phyloP scores from a whole-genome alignment of 108 stramenopile species.

The Conticribra guillardii region DNA sequence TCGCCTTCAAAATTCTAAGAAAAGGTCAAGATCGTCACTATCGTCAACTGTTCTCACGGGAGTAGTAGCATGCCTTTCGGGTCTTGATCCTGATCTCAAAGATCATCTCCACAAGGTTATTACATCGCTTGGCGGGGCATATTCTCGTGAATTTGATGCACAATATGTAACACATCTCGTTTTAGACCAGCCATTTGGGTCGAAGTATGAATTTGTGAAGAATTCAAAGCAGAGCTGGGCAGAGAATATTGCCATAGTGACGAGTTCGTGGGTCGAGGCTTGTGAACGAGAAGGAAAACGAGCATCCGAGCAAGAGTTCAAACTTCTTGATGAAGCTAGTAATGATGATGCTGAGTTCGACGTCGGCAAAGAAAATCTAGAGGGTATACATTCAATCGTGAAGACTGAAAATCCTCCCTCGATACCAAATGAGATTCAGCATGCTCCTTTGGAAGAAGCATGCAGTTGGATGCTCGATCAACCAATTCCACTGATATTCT shows the following conservation, averaged over 20 bases:
- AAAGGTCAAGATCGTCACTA: background rate
- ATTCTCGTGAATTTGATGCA: conserved; percentile 22
- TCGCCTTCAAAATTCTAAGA: background rate
- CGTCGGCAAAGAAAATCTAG: background rate
- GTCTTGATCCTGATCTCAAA: conserved; percentile 18
- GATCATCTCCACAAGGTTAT: conserved; percentile 15
- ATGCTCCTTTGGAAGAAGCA: conserved; percentile 24
- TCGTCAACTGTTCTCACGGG: conserved; percentile 15
- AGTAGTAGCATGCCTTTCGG: conserved; percentile 37
- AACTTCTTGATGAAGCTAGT: no score
- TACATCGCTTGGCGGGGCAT: conserved; percentile 12
- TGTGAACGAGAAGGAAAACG: conserved; percentile 23
- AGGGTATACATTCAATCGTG: no score
- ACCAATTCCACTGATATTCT: conserved; percentile 15
- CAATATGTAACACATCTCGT: conserved; percentile 28
- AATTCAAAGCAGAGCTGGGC: conserved; percentile 14
- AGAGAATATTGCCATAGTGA: conserved; percentile 17
- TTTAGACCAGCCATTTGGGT: conserved; percentile 13
- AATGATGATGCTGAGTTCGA: background rate
- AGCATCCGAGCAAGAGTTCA: conserved; percentile 25
- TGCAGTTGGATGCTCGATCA: conserved; percentile 31
- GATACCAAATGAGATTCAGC: conserved; percentile 22
- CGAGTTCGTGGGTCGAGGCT: conserved; percentile 36
- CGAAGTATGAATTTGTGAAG: conserved; percentile 26
- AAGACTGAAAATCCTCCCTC: no score